Conservation (phyloP, 306 rosid genomes). For the Sicyos baderoa region DNA sequence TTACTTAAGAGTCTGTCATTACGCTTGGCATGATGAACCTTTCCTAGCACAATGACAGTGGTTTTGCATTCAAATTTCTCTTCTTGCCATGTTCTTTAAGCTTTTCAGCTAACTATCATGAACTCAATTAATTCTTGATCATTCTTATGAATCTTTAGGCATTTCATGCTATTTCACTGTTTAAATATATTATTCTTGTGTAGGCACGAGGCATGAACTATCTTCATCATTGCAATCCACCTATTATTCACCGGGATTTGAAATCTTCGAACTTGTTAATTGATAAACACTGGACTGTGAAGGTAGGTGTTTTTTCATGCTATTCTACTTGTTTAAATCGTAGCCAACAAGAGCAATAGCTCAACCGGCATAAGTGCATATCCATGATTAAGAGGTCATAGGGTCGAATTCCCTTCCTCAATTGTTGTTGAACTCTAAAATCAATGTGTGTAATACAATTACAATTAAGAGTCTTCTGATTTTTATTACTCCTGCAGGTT, state of each 20-base stretch:
- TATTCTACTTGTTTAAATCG: background rate
- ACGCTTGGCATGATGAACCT: background rate
- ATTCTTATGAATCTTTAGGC: background rate
- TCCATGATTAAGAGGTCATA: too few relatives aligned
- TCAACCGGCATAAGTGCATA: too few relatives aligned
- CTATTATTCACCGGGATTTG: constrained; percentile 92
- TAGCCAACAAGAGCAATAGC: too few relatives aligned
- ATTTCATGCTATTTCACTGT: background rate
- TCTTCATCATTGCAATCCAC: constrained; percentile 91
- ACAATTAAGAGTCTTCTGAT: constrained; percentile 9
- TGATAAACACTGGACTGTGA: constrained; percentile 90
- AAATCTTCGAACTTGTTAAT: constrained; percentile 94
- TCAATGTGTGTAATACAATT: background rate
- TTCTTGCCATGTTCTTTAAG: background rate
- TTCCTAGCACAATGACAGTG: background rate
- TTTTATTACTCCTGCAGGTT: constrained; percentile 45
- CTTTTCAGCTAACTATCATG: background rate
- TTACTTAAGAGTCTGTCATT: too few relatives aligned
- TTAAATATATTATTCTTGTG: background rate
- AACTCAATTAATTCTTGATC: background rate
- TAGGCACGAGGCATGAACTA: constrained; percentile 91
- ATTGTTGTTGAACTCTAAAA: too few relatives aligned
- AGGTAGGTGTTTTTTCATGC: constrained; percentile 43
- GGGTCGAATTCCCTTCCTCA: too few relatives aligned
- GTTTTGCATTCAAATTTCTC: background rate